Evolutionary conservation across 257 asterid species (phyloP).

Genomic region (Solanum clarkiae): DNA sequence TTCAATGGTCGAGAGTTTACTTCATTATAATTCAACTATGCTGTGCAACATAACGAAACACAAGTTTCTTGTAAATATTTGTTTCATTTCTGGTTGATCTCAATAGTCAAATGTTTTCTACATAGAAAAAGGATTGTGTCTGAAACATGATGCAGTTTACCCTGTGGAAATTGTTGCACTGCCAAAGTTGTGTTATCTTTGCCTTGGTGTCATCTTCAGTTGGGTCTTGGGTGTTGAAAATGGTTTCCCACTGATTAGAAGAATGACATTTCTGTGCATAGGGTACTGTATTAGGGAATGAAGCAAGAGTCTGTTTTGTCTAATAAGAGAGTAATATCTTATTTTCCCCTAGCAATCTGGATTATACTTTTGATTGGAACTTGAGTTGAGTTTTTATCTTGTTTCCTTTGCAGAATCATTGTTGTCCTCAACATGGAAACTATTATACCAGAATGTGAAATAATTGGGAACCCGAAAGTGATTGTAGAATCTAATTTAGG

Average conservation of each 20-base stretch:
- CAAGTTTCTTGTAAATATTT: neutral
- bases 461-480: conserved; percentile 62
- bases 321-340: neutral
- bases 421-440: conserved; percentile 84
- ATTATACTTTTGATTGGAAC: neutral
- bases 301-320: neutral
- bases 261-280: neutral
- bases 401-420: conserved; percentile 58
- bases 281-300: neutral
- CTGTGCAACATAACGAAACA: neutral
- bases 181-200: neutral
- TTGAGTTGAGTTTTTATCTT: neutral
- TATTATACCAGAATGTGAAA: conserved; percentile 59
- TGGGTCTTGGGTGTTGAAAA: neutral
- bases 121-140: neutral
- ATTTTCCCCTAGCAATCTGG: neutral
- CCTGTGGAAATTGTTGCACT: neutral
- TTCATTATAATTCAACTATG: neutral
- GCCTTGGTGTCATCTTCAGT: neutral
- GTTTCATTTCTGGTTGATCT: neutral
- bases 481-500: conserved; percentile 25
- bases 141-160: neutral
- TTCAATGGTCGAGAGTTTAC: neutral
- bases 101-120: neutral
- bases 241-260: neutral